Conservation (phyloP, 2,329 filamentous ascomycete species). For the Aspergillus sclerotialis region DNA sequence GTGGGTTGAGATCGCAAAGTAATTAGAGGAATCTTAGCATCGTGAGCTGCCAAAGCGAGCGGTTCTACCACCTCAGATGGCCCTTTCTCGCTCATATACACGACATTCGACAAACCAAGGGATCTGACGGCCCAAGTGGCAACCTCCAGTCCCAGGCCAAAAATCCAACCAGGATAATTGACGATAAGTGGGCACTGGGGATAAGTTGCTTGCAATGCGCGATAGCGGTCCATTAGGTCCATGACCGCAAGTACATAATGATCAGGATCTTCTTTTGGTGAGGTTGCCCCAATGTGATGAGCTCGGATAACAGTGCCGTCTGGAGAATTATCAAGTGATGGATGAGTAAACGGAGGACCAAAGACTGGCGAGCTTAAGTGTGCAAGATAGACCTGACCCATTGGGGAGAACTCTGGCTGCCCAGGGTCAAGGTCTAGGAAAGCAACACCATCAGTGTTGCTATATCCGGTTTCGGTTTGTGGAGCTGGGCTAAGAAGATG, state of each 20-base stretch:
- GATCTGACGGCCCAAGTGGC: constrained; percentile 40
- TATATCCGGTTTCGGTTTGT: constrained; percentile 20
- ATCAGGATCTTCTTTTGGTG: constrained; percentile 50
- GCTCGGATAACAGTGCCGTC: constrained; percentile 39
- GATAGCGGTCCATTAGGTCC: constrained; percentile 47
- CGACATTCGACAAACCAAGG: constrained; percentile 44
- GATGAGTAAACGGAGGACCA: constrained; percentile 52
- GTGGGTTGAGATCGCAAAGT: constrained; percentile 41
- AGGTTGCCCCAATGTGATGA: constrained; percentile 48
- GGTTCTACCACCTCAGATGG: constrained; percentile 36
- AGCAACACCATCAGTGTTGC: constrained; percentile 37
- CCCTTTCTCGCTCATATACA: constrained; percentile 48
- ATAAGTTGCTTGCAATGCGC: constrained; percentile 31
- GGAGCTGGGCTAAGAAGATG: constrained; percentile 41
- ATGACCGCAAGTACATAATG: constrained; percentile 48
- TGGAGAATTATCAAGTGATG: constrained; percentile 27
- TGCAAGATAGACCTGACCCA: constrained; percentile 53
- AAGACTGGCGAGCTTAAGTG: constrained; percentile 46
- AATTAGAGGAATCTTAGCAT: constrained; percentile 32
- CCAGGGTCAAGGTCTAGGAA: constrained; percentile 55
- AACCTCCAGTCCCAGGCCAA: constrained; percentile 45
- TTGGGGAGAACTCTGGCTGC: constrained; percentile 53
- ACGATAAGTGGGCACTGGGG: constrained; percentile 47
- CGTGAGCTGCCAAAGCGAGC: constrained; percentile 33
- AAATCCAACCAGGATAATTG: constrained; percentile 52